Evolutionary conservation across 2,329 filamentous ascomycete species (phyloP).

Genomic region (Ophiobolus disseminans): DNA sequence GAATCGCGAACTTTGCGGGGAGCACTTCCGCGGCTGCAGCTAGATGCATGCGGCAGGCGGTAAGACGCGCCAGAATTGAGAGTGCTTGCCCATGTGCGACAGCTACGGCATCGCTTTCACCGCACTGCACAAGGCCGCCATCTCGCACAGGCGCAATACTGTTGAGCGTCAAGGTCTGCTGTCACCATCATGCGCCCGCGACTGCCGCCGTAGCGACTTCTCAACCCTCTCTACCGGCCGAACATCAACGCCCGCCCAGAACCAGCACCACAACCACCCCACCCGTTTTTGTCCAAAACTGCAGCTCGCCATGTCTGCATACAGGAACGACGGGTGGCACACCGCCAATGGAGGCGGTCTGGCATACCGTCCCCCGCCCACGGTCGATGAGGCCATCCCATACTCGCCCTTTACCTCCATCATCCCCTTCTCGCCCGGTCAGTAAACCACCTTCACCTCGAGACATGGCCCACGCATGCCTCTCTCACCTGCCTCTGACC

Average conservation of each 20-base stretch:
- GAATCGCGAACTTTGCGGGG: constrained; percentile 25
- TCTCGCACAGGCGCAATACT: constrained; percentile 8
- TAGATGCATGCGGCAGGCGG: constrained; percentile 32
- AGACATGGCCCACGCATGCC: constrained; percentile 7
- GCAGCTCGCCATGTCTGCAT: constrained; percentile 30
- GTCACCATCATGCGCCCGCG: constrained; percentile 22
- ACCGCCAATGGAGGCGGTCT: constrained; percentile 43
- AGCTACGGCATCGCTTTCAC: background rate
- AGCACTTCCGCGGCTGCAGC: constrained; percentile 20
- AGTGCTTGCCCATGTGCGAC: background rate
- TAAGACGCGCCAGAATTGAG: constrained; percentile 33
- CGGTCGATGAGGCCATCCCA: constrained; percentile 77
- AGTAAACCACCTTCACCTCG: constrained; percentile 35
- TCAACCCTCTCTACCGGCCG: background rate
- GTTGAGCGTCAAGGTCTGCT: constrained; percentile 9
- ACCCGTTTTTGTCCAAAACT: constrained; percentile 6
- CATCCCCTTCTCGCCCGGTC: constrained; percentile 78
- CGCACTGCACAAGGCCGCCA: background rate
- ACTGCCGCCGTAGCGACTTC: constrained; percentile 16
- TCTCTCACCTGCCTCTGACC: constrained; percentile 24
- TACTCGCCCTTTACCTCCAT: constrained; percentile 83
- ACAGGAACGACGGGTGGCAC: constrained; percentile 39
- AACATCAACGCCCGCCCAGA: constrained; percentile 5
- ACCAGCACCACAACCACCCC: constrained; percentile 4
- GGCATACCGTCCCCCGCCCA: constrained; percentile 53